These are phyloP conservation scores for Aspergillus intermedius DNA, from an alignment of 2,329 filamentous ascomycete species.

Conservation along the genomic window DNA sequence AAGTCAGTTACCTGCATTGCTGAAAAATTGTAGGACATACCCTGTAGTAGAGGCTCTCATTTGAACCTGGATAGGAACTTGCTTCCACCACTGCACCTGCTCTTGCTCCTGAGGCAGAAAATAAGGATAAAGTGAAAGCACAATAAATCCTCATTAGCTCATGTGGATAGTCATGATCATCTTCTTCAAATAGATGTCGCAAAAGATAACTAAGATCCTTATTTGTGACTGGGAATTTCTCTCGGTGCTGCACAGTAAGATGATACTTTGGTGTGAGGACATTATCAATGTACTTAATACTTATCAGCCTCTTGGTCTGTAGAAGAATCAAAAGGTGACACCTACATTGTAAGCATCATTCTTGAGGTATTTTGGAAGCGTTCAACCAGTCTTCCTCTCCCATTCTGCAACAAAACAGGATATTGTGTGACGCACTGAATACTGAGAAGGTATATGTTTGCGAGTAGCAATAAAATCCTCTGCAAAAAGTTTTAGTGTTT, in stretches of 20 bases:
- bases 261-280: not conserved
- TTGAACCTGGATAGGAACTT: slow-evolving; percentile 9
- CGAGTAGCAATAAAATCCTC: not conserved
- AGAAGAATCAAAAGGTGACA: not conserved
- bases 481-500: not conserved
- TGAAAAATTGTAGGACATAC: not conserved
- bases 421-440: not conserved
- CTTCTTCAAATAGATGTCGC: too few species aligned
- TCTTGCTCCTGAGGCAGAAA: slow-evolving; percentile 1
- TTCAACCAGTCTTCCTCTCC: not conserved
- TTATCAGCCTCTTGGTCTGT: not conserved
- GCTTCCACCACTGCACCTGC: slow-evolving; percentile 8
- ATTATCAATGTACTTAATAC: not conserved
- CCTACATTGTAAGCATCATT: not conserved
- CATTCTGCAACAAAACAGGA: not conserved
- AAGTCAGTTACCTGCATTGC: too few species aligned
- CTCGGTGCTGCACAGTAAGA: not conserved
- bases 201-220: too few species aligned
- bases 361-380: not conserved
- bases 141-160: slow-evolving; percentile 1
- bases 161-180: too few species aligned
- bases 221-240: too few species aligned
- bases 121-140: slow-evolving; percentile 1
- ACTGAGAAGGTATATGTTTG: not conserved
- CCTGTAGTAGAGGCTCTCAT: slow-evolving; percentile 12